Evolutionary conservation across 1,284 basidiomycete genomes (phyloP).

Genomic region (Heterobasidion irregulare): DNA sequence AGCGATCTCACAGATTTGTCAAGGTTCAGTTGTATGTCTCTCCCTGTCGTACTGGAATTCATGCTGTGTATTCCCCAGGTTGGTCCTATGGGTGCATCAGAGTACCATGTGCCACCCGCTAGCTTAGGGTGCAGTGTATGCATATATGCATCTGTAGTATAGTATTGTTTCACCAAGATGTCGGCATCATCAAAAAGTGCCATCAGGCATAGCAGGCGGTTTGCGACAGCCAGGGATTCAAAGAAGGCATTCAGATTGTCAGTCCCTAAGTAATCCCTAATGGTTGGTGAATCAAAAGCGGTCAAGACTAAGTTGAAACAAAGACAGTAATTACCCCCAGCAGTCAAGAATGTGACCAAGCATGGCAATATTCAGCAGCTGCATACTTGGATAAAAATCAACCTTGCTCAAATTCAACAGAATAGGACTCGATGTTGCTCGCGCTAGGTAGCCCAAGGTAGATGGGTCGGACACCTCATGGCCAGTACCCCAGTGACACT

Average conservation of each 20-base stretch:
- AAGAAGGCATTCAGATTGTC: conserved; percentile 1
- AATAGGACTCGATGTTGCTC: neutral
- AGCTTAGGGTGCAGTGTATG: neutral
- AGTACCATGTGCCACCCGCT: too few relatives aligned
- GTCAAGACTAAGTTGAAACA: too few relatives aligned
- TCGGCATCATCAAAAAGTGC: neutral
- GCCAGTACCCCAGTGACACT: conserved; percentile 1
- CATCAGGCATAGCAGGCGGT: neutral
- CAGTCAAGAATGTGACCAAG: neutral
- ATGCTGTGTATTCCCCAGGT: neutral
- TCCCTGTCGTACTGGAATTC: too few relatives aligned
- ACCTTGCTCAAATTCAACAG: conserved; percentile 8
- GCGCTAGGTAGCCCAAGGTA: conserved; percentile 5
- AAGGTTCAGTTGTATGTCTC: too few relatives aligned
- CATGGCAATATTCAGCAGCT: neutral
- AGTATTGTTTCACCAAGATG: neutral
- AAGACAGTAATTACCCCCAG: neutral
- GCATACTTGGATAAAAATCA: conserved; percentile 4
- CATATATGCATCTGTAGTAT: conserved; percentile 1
- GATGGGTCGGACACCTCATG: conserved; percentile 5
- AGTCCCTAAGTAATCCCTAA: neutral
- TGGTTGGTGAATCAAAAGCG: too few relatives aligned
- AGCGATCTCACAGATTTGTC: too few relatives aligned
- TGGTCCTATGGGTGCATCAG: neutral
- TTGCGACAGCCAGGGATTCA: neutral